Evolutionary conservation across 331 rosid genomes (phyloP), one percentile per base, ranked within the genome.

Genomic region (Malus hybrid): DNA sequence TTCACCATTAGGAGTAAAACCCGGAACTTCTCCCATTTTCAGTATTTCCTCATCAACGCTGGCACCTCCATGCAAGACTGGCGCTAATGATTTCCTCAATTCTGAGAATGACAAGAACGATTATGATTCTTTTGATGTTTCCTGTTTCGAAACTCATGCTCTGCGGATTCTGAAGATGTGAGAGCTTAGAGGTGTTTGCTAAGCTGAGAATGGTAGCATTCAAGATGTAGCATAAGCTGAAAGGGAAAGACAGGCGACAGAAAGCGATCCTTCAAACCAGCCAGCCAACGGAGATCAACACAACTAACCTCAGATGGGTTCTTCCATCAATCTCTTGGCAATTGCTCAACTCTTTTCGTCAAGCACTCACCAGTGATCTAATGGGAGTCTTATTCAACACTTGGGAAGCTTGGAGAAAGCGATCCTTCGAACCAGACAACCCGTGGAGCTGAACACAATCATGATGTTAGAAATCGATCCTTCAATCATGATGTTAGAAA

Each of bases 61-160:
- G 4, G 96, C 85, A 19, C 89, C 89, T 74, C 78, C 80, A 13
- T 89, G 92, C 19, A 94, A 90, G 88, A 86, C 86, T 29, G 90
- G 87, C 60, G 86, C 93, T 68, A 97, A 94, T 77, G 99, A 94
- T 77, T 92, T 94, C 78, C 97, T 94, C 83, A 89, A 94, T 85
- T 88, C 89, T 4, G 97, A 94, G 36, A 89, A 78, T 76, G 97
- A 94, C 85, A 94, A 94, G 84, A 92, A 94, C 75, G 99, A 94
- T 60, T 94, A 92, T 84, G 99, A 94, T 33, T 94, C 97, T 97
- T 94, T 76, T 88, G 64, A 77, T 48, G 7, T 78, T 89, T 56
- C 91, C 91, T 8, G 88, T 88, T 76, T 86, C 91, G 67, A 92
- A 90, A 82, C 46, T 94, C 75, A 63, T 94, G 57, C 87, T 94